Conservation (phyloP, 305 asterid genomes). For the Petunia hybrid region DNA sequence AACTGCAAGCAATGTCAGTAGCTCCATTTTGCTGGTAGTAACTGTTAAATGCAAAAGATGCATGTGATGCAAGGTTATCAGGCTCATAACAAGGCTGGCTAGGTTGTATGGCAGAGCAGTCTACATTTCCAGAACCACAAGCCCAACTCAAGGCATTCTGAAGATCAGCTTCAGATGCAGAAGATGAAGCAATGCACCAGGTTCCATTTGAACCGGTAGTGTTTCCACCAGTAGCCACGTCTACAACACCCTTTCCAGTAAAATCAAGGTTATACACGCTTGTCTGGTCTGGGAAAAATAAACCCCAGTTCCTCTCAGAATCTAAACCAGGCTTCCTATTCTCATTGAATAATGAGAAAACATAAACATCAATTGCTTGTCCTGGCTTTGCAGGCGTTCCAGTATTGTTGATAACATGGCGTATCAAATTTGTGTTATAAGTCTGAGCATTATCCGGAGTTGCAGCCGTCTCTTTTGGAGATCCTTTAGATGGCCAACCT, state of each 20-base stretch:
- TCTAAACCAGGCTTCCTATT: conserved; percentile 93
- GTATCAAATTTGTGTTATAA: conserved; percentile 81
- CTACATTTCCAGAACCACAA: conserved; percentile 91
- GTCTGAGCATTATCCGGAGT: conserved; percentile 88
- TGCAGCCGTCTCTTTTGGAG: conserved; percentile 81
- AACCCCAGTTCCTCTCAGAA: conserved; percentile 97
- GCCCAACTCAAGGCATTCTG: conserved; percentile 85
- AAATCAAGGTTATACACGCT: conserved; percentile 91
- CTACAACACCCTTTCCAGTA: conserved; percentile 68
- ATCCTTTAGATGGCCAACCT: conserved; percentile 99
- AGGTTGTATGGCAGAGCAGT: conserved; percentile 92
- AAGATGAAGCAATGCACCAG: conserved; percentile 87
- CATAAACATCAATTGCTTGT: conserved; percentile 66
- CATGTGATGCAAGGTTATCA: conserved; percentile 75
- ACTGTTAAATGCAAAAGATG: conserved; percentile 89
- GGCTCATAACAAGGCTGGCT: conserved; percentile 97
- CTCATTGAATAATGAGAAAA: conserved; percentile 92
- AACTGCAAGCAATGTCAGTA: conserved; percentile 87
- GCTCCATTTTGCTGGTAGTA: conserved; percentile 96
- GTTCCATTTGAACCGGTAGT: conserved; percentile 62
- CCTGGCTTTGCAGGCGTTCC: conserved; percentile 95
- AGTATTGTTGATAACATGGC: conserved; percentile 75
- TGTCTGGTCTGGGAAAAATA: conserved; percentile 89
- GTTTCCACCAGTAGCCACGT: conserved; percentile 47
- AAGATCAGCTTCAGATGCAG: conserved; percentile 76